Percentiles rank a stretch among this genome's conserved stretches.
These are phyloP conservation scores for Chaetomidium leptoderma DNA, from an alignment of 495 filamentous ascomycete species.

Conservation along the genomic window DNA sequence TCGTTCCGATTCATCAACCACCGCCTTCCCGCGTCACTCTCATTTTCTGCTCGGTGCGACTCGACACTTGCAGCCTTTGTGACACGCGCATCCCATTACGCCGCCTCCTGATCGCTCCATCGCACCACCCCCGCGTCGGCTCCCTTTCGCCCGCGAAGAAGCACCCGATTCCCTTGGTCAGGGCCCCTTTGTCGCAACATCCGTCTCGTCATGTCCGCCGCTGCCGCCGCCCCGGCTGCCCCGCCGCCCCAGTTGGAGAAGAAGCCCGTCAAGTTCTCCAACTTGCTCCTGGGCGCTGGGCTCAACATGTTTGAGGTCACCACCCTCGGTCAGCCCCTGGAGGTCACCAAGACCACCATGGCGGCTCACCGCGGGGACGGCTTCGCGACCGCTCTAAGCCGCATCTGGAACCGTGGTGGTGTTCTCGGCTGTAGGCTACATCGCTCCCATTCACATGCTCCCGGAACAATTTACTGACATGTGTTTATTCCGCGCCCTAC, in stretches of 20 bases:
- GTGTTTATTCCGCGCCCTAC: slow-evolving; percentile 19
- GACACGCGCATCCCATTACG: slow-evolving; percentile 1
- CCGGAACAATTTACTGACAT: background rate
- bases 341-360: slow-evolving; percentile 99
- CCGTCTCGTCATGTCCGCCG: slow-evolving; percentile 54
- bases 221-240: slow-evolving; percentile 53
- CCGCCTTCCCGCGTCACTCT: background rate
- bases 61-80: background rate
- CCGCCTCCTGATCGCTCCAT: background rate
- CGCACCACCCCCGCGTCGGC: slow-evolving; percentile 16
- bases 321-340: slow-evolving; percentile 80
- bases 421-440: slow-evolving; percentile 82
- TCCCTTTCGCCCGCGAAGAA: slow-evolving; percentile 58
- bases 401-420: slow-evolving; percentile 93
- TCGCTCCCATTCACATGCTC: slow-evolving; percentile 4
- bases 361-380: slow-evolving; percentile 90
- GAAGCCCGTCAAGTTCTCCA: slow-evolving; percentile 99
- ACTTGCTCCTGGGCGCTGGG: slow-evolving; percentile 90
- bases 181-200: slow-evolving; percentile 60
- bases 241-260: slow-evolving; percentile 68
- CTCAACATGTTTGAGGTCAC: slow-evolving; percentile 93
- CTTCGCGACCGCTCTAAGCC: slow-evolving; percentile 72
- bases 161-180: slow-evolving; percentile 90
- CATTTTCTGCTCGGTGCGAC: slow-evolving; percentile 3
- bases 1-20: background rate